These are phyloP conservation scores for Erythrobasidium yunnanense DNA, from an alignment of 768 basidiomycete species.

Conservation along the genomic window DNA sequence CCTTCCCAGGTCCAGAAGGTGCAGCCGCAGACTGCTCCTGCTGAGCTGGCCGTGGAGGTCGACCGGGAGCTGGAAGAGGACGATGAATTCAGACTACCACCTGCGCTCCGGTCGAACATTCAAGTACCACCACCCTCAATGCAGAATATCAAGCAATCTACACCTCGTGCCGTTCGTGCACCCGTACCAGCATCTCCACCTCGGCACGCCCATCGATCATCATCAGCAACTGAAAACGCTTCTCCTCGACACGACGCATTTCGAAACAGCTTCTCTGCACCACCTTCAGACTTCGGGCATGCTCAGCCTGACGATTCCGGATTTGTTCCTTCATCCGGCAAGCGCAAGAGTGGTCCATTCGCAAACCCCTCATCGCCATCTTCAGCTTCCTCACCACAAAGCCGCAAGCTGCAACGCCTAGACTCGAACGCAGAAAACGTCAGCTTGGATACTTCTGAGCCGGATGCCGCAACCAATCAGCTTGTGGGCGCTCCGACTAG, in stretches of 20 bases:
- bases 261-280: too few relatives aligned
- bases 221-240: neutral
- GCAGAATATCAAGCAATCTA: neutral
- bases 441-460: neutral
- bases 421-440: neutral
- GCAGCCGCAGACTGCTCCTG: neutral
- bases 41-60: neutral
- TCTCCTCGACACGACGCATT: neutral
- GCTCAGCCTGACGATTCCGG: neutral
- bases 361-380: neutral
- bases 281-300: neutral
- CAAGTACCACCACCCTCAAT: neutral
- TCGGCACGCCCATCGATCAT: neutral
- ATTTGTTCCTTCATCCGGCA: neutral
- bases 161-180: neutral
- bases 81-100: constrained; percentile 10
- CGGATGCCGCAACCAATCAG: neutral
- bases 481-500: neutral
- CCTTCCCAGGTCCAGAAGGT: neutral
- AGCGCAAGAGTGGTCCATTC: neutral
- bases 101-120: neutral
- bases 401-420: neutral
- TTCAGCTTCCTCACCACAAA: neutral
- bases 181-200: neutral
- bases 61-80: neutral